A percentile compares a stretch with the other conserved stretches of the same genome.
phyloP scores from a whole-genome alignment of 495 filamentous ascomycete genomes.

The Parathielavia appendiculata region DNA sequence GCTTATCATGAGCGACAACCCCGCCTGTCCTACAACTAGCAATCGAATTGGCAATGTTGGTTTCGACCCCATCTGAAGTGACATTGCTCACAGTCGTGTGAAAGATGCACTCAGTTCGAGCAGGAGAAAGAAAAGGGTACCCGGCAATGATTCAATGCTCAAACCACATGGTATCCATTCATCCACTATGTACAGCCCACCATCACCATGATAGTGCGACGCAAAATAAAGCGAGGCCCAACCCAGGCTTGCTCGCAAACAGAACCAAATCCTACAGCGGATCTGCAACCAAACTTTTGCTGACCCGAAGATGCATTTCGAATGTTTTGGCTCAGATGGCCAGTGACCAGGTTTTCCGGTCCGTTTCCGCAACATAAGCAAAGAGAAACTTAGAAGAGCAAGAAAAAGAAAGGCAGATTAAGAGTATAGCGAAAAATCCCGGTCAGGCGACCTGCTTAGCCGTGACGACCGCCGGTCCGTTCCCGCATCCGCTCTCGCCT shows the following conservation, averaged over 20 bases:
- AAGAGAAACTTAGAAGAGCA: neutral
- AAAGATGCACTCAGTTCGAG: no score
- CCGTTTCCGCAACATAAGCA: conserved; percentile 7
- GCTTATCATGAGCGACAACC: no score
- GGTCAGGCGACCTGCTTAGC: conserved; percentile 22
- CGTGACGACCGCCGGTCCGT: conserved; percentile 55
- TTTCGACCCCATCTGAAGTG: no score
- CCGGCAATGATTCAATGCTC: conserved; percentile 5
- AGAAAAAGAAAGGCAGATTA: conserved; percentile 8
- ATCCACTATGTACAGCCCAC: conserved; percentile 26
- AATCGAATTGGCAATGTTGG: no score
- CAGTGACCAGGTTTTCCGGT: conserved; percentile 8
- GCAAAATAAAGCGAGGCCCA: neutral
- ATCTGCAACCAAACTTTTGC: conserved; percentile 20
- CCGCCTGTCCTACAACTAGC: no score
- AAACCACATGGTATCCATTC: conserved; percentile 26
- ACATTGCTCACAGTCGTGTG: no score
- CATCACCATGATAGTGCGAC: neutral
- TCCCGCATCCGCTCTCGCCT: conserved; percentile 66
- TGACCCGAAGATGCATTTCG: conserved; percentile 20
- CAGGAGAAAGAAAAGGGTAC: no score
- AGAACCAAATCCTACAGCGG: conserved; percentile 16
- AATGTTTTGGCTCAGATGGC: conserved; percentile 4
- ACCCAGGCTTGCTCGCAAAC: conserved; percentile 5
- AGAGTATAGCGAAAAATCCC: conserved; percentile 12